These are phyloP conservation scores for Lentinula guzmanii DNA, from an alignment of 768 basidiomycete genomes.

Conservation along the genomic window DNA sequence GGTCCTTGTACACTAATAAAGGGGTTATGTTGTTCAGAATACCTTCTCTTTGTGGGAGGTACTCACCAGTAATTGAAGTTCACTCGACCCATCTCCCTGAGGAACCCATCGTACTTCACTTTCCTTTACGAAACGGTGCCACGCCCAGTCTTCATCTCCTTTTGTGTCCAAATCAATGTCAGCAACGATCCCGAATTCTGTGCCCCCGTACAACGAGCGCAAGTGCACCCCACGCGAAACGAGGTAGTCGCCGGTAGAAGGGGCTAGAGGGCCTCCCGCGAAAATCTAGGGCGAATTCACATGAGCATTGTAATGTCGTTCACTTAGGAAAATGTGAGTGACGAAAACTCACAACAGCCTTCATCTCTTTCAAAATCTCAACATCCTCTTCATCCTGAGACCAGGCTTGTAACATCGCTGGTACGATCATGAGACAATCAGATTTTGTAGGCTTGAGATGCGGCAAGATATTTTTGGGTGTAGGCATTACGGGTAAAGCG, in stretches of 20 bases:
- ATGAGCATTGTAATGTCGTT: too few relatives aligned
- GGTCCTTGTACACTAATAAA: conserved; percentile 8
- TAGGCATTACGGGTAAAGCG: conserved; percentile 15
- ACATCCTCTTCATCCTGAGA: conserved; percentile 12
- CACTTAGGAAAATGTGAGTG: not conserved
- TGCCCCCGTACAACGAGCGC: not conserved
- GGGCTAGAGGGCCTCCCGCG: conserved; percentile 3
- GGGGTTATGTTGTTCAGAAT: too few relatives aligned
- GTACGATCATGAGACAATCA: conserved; percentile 13
- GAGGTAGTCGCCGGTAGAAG: not conserved
- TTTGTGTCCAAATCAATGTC: conserved; percentile 6
- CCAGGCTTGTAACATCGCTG: conserved; percentile 18
- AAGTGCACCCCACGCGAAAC: conserved; percentile 5
- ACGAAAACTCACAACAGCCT: conserved; percentile 15
- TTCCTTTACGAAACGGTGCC: not conserved
- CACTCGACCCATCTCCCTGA: conserved; percentile 5
- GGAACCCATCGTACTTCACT: conserved; percentile 3
- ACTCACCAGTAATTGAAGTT: conserved; percentile 5
- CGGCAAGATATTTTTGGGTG: conserved; percentile 16
- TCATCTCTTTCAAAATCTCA: conserved; percentile 10
- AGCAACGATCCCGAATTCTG: conserved; percentile 2
- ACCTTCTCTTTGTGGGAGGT: not conserved
- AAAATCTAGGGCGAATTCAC: not conserved
- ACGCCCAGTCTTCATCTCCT: conserved; percentile 13
- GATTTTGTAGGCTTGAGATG: conserved; percentile 10